phyloP scores from a whole-genome alignment of 2,329 filamentous ascomycete genomes.

The Neophaeococcomyces aloes region DNA sequence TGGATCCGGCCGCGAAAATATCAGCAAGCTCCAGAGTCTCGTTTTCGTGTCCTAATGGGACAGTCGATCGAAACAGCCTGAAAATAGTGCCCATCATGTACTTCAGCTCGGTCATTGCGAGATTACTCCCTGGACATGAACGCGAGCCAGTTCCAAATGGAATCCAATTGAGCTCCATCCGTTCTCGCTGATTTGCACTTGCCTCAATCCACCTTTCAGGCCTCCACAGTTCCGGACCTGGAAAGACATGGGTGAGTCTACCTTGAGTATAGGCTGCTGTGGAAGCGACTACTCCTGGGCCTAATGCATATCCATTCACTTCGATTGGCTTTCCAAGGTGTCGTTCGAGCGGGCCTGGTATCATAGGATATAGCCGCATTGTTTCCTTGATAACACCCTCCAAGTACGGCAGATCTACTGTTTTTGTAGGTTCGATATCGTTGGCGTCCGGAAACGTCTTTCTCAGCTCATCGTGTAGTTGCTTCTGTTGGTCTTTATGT shows the following conservation, averaged over 20 bases:
- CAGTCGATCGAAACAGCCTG: background rate
- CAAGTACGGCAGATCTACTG: background rate
- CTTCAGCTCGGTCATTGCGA: slow-evolving; percentile 1
- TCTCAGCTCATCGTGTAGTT: background rate
- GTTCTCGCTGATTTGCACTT: background rate
- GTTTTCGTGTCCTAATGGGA: background rate
- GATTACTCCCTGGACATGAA: background rate
- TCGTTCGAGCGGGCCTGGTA: background rate
- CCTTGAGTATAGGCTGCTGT: background rate
- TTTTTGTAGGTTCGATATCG: background rate
- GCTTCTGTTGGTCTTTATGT: background rate
- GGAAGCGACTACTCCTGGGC: background rate
- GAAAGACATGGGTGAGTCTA: background rate
- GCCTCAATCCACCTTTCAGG: background rate
- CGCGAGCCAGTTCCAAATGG: background rate
- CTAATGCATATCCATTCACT: background rate
- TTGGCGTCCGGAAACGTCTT: background rate
- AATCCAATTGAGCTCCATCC: slow-evolving; percentile 4
- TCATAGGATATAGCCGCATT: slow-evolving; percentile 1
- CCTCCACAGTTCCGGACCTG: background rate
- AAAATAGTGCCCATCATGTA: background rate
- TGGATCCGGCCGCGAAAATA: background rate
- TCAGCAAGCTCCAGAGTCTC: background rate
- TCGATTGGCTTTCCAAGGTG: background rate
- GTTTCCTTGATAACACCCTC: background rate